These are phyloP conservation scores for Escovopsis sp. DNA, from an alignment of 2,329 filamentous ascomycete species.

Conservation along the genomic window DNA sequence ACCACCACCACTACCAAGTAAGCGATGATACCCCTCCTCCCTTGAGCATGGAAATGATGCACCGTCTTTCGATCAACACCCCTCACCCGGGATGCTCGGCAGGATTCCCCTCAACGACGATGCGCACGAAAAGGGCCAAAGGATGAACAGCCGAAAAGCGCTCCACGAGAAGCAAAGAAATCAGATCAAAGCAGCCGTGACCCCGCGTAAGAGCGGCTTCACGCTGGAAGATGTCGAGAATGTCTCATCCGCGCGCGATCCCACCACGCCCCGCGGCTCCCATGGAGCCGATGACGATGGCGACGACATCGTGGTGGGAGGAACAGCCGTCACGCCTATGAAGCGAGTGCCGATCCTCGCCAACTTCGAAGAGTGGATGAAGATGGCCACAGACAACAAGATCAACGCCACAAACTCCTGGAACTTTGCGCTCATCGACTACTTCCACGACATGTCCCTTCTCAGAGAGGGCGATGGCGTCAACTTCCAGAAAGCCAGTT, in stretches of 20 bases:
- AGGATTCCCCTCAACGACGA: conserved; percentile 97
- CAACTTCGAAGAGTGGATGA: conserved; percentile 99
- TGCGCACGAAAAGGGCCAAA: conserved; percentile 75
- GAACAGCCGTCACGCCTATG: conserved; percentile 77
- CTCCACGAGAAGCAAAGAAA: conserved; percentile 85
- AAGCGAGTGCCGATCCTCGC: conserved; percentile 90
- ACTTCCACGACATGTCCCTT: conserved; percentile 98
- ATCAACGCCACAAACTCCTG: conserved; percentile 97
- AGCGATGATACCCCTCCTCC: conserved; percentile 11
- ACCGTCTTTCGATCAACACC: neutral
- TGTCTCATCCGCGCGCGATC: conserved; percentile 39
- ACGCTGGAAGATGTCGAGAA: conserved; percentile 45
- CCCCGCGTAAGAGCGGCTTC: conserved; percentile 45
- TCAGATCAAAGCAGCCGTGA: conserved; percentile 62
- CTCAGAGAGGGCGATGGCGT: conserved; percentile 92
- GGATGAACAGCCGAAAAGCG: conserved; percentile 74
- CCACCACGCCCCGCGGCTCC: conserved; percentile 33
- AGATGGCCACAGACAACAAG: conserved; percentile 98
- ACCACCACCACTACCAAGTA: conserved; percentile 33
- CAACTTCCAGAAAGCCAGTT: conserved; percentile 97
- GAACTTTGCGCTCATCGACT: conserved; percentile 99
- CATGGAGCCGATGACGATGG: conserved; percentile 32
- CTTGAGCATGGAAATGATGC: neutral
- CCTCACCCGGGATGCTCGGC: conserved; percentile 6
- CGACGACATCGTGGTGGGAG: conserved; percentile 51